Evolutionary conservation across 108 stramenopile species (phyloP).

Genomic region (Conticribra guillardii): DNA sequence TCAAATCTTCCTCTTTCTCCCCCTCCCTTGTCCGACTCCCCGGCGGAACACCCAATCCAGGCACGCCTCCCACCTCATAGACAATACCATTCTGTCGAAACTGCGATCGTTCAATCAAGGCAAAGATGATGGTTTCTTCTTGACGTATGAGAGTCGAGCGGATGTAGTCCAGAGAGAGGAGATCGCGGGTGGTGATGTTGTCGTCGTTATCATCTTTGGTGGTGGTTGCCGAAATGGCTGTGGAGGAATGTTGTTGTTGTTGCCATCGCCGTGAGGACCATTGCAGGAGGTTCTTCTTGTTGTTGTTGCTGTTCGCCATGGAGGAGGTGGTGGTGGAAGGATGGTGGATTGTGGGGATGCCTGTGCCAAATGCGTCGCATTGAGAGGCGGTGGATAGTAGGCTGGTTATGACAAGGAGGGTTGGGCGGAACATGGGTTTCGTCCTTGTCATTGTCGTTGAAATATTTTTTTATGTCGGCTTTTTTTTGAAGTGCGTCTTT

Average conservation of each 20-base stretch:
- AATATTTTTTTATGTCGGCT: too few relatives aligned
- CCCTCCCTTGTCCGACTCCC: slow-evolving; percentile 29
- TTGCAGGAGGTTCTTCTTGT: too few relatives aligned
- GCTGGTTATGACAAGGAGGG: background rate
- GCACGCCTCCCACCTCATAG: slow-evolving; percentile 79
- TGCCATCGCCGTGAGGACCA: background rate
- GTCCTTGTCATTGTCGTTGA: too few relatives aligned
- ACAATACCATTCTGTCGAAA: slow-evolving; percentile 89
- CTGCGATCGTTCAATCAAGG: slow-evolving; percentile 96
- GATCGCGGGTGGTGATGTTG: slow-evolving; percentile 76
- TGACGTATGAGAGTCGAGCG: slow-evolving; percentile 90
- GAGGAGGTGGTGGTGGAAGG: background rate
- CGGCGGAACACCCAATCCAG: slow-evolving; percentile 60
- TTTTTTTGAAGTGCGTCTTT: too few relatives aligned
- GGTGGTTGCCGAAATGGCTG: background rate
- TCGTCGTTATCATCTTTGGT: slow-evolving; percentile 8
- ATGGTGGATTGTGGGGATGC: background rate
- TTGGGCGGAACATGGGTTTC: background rate
- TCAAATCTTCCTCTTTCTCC: slow-evolving; percentile 49
- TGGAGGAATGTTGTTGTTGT: background rate
- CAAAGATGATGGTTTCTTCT: slow-evolving; percentile 99
- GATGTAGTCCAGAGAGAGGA: slow-evolving; percentile 85
- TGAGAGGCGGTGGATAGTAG: background rate
- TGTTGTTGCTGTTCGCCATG: background rate
- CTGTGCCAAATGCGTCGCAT: background rate